A percentile compares a stretch with the other conserved stretches of the same genome.
phyloP scores from a whole-genome alignment of 2,329 filamentous ascomycete genomes.

The Neocucurbitaria cava region DNA sequence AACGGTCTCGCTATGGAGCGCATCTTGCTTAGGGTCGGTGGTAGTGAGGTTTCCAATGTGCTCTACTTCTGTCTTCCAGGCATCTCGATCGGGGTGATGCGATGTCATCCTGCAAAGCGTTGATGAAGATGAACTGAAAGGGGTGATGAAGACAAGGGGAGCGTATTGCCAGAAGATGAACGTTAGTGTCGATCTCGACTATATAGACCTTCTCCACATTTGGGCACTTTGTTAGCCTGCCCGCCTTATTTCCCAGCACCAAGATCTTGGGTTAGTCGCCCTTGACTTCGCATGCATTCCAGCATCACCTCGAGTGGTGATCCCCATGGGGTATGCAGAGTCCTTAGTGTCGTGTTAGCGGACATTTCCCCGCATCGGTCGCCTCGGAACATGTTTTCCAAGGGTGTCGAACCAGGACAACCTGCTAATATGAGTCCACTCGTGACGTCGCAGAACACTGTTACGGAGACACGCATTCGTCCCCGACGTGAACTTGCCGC shows the following conservation, averaged over 20 bases:
- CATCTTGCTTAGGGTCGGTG: constrained; percentile 13
- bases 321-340: background rate
- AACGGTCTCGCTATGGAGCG: constrained; percentile 2
- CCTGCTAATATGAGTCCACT: background rate
- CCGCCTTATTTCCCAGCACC: background rate
- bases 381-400: background rate
- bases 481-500: background rate
- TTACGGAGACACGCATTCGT: background rate
- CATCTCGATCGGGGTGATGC: constrained; percentile 8
- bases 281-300: background rate
- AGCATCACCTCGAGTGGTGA: background rate
- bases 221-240: background rate
- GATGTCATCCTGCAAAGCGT: background rate
- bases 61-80: constrained; percentile 10
- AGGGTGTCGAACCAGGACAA: background rate
- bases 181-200: background rate
- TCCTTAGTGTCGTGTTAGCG: background rate
- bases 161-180: background rate
- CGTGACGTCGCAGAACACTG: background rate
- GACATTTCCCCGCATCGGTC: background rate
- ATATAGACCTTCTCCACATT: background rate
- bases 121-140: background rate
- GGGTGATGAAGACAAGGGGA: background rate
- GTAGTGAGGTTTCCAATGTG: constrained; percentile 12
- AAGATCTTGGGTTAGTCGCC: background rate